A percentile compares a stretch with the other conserved stretches of the same genome.
These are phyloP conservation scores for Fusarium newnesense DNA, from an alignment of 2,329 filamentous ascomycete species.

Conservation along the genomic window DNA sequence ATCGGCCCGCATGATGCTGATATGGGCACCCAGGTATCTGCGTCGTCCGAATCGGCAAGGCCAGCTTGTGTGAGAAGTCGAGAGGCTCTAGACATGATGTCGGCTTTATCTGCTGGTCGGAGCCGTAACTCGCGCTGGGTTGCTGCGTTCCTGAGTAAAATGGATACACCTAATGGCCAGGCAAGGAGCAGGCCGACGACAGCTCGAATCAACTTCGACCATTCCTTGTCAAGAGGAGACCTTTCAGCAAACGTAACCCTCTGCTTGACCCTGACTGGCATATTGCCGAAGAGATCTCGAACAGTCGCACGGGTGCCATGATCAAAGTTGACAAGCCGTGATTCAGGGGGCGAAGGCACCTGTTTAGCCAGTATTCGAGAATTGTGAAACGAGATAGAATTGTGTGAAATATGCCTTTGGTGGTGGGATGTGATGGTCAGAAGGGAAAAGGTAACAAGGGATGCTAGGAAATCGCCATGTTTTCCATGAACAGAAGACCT, in stretches of 20 bases:
- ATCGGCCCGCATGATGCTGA: slow-evolving; percentile 72
- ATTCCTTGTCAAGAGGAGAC: slow-evolving; percentile 67
- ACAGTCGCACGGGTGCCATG: slow-evolving; percentile 83
- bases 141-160: slow-evolving; percentile 67
- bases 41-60: slow-evolving; percentile 64
- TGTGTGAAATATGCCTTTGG: slow-evolving; percentile 66
- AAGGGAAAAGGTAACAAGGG: slow-evolving; percentile 79
- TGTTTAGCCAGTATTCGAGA: slow-evolving; percentile 73
- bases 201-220: slow-evolving; percentile 69
- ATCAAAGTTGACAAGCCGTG: slow-evolving; percentile 63
- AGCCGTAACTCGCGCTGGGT: slow-evolving; percentile 53
- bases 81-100: slow-evolving; percentile 45
- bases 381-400: slow-evolving; percentile 76
- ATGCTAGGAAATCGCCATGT: slow-evolving; percentile 80
- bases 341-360: slow-evolving; percentile 67
- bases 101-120: slow-evolving; percentile 39
- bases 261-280: slow-evolving; percentile 91
- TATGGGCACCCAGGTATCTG: slow-evolving; percentile 74
- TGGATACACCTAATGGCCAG: slow-evolving; percentile 66
- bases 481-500: slow-evolving; percentile 67
- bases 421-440: slow-evolving; percentile 81
- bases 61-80: slow-evolving; percentile 73
- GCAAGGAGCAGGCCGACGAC: slow-evolving; percentile 75
- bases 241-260: slow-evolving; percentile 67
- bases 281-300: slow-evolving; percentile 85